phyloP scores from a whole-genome alignment of 768 basidiomycete species.

The Coprinopsis marcescibilis region DNA sequence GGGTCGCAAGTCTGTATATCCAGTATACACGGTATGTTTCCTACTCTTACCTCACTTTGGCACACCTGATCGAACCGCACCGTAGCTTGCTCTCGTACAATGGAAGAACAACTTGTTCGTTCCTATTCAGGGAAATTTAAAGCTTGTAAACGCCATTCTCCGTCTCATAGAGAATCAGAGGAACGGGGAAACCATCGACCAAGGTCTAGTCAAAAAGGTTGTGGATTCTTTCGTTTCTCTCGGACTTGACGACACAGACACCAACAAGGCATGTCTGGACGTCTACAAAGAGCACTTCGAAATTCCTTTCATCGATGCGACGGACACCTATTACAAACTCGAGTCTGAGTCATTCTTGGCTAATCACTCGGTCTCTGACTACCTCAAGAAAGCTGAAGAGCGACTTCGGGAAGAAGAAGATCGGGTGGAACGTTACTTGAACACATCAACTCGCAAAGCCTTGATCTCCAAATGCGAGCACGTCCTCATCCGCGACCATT shows the following conservation, averaged over 20 bases:
- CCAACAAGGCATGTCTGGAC: slow-evolving; percentile 91
- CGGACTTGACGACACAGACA: slow-evolving; percentile 86
- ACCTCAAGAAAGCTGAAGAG: slow-evolving; percentile 94
- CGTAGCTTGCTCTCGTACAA: slow-evolving; percentile 87
- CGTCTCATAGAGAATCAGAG: slow-evolving; percentile 89
- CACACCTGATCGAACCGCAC: slow-evolving; percentile 7
- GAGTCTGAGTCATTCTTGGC: slow-evolving; percentile 92
- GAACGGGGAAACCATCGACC: slow-evolving; percentile 92
- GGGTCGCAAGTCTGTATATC: slow-evolving; percentile 90
- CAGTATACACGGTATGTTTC: slow-evolving; percentile 82
- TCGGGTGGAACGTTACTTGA: slow-evolving; percentile 91
- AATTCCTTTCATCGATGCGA: slow-evolving; percentile 78
- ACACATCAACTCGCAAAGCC: slow-evolving; percentile 84
- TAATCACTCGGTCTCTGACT: slow-evolving; percentile 90
- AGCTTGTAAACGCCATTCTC: slow-evolving; percentile 83
- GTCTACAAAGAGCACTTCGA: slow-evolving; percentile 95
- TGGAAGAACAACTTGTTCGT: slow-evolving; percentile 93
- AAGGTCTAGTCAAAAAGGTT: slow-evolving; percentile 91
- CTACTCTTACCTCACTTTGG: background rate
- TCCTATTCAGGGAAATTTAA: slow-evolving; percentile 74
- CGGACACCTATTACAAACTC: slow-evolving; percentile 88
- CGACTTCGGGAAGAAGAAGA: slow-evolving; percentile 93
- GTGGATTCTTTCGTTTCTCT: slow-evolving; percentile 97
- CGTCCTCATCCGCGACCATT: slow-evolving; percentile 87
- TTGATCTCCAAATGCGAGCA: slow-evolving; percentile 87